Conservation (phyloP, 768 basidiomycete species). For the Suillus hirtellus region DNA sequence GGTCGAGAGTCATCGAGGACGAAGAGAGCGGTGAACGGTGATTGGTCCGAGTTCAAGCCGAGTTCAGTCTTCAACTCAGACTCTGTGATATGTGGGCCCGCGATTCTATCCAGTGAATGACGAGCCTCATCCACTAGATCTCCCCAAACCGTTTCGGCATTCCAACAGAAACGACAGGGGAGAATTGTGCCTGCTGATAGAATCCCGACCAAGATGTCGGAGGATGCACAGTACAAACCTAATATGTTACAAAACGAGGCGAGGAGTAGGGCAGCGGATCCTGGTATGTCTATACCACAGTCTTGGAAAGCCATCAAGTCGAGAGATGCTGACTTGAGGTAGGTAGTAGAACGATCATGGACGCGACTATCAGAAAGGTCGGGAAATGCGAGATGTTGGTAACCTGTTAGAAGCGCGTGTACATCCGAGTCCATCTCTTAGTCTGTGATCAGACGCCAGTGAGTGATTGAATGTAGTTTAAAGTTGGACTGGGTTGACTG, state of each 20-base stretch:
- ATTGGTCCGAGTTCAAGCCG: slow-evolving; percentile 8
- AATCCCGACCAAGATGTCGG: slow-evolving; percentile 24
- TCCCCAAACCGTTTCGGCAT: slow-evolving; percentile 20
- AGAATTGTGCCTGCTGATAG: slow-evolving; percentile 5
- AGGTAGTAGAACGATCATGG: slow-evolving; percentile 1
- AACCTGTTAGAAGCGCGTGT: slow-evolving; percentile 9
- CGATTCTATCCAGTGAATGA: slow-evolving; percentile 11
- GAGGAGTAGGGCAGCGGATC: slow-evolving; percentile 17
- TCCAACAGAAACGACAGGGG: slow-evolving; percentile 21
- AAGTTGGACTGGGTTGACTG: neutral
- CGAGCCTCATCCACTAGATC: slow-evolving; percentile 15
- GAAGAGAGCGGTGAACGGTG: slow-evolving; percentile 21
- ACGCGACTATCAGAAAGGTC: slow-evolving; percentile 20
- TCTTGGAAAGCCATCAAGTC: slow-evolving; percentile 4
- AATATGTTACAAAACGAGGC: slow-evolving; percentile 24
- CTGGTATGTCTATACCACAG: slow-evolving; percentile 7
- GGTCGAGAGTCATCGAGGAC: slow-evolving; percentile 8
- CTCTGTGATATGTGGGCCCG: neutral
- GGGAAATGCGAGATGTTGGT: slow-evolving; percentile 18
- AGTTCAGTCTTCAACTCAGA: neutral
- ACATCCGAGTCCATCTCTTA: neutral
- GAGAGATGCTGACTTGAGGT: neutral
- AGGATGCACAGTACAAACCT: slow-evolving; percentile 24
- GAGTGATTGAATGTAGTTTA: neutral
- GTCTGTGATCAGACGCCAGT: neutral